Evolutionary conservation across 2,329 filamentous ascomycete species (phyloP).

Genomic region (Drechslerella stenobrocha): DNA sequence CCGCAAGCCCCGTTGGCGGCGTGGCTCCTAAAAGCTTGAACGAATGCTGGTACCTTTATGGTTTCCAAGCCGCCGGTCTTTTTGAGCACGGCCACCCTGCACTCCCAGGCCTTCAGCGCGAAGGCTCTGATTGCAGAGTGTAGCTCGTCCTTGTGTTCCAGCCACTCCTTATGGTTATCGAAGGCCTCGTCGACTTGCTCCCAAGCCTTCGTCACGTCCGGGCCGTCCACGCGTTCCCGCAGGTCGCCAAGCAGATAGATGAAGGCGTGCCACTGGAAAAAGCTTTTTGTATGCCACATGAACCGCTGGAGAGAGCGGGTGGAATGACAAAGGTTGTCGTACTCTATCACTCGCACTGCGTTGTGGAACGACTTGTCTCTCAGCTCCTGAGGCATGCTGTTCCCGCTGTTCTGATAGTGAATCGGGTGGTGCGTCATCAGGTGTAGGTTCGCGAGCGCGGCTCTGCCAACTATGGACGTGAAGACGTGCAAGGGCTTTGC

Average conservation of each 20-base stretch:
- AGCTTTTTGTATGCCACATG: constrained; percentile 54
- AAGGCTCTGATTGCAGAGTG: constrained; percentile 53
- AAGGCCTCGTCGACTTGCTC: constrained; percentile 52
- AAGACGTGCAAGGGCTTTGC: constrained; percentile 56
- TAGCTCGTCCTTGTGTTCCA: constrained; percentile 53
- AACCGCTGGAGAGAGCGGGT: constrained; percentile 52
- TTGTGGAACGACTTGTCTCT: constrained; percentile 53
- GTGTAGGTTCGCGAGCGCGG: constrained; percentile 53
- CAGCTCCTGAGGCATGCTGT: constrained; percentile 52
- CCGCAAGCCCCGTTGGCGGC: constrained; percentile 4
- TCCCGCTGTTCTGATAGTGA: constrained; percentile 50
- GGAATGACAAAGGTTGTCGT: constrained; percentile 54
- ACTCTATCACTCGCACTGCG: constrained; percentile 56
- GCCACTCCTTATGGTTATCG: constrained; percentile 53
- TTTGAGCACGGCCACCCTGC: constrained; percentile 20
- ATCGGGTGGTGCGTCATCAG: constrained; percentile 53
- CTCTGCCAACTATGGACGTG: constrained; percentile 52
- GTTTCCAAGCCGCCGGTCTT: constrained; percentile 10
- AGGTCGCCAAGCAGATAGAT: constrained; percentile 55
- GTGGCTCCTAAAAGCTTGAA: constrained; percentile 11
- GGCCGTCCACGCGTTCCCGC: constrained; percentile 51
- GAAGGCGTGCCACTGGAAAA: constrained; percentile 55
- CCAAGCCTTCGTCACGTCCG: constrained; percentile 53
- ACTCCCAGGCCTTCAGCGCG: constrained; percentile 55
- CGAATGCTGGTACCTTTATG: constrained; percentile 18